phyloP scores from a whole-genome alignment of 2,329 filamentous ascomycete species.

The Hypoxylon sp. region DNA sequence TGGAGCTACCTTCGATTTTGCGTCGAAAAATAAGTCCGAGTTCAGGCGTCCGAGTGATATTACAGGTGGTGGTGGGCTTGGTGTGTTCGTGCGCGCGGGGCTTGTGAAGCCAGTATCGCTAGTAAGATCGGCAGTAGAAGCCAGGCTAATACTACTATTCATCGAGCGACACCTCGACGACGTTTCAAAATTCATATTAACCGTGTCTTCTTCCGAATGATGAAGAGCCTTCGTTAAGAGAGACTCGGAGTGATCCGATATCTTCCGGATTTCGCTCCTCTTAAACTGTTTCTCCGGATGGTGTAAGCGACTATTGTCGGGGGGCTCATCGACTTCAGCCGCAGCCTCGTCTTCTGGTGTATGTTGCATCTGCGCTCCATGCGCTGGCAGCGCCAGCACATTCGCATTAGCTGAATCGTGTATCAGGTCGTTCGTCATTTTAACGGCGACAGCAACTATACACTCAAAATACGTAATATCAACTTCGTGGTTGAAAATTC shows the following conservation, averaged over 20 bases:
- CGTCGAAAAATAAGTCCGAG: conserved; percentile 49
- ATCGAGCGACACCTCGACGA: conserved; percentile 72
- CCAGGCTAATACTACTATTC: conserved; percentile 83
- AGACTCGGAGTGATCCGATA: conserved; percentile 77
- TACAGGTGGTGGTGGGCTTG: conserved; percentile 85
- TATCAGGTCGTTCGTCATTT: conserved; percentile 57
- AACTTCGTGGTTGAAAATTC: conserved; percentile 23
- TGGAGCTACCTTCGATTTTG: conserved; percentile 51
- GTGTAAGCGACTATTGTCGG: conserved; percentile 68
- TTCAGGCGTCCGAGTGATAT: conserved; percentile 63
- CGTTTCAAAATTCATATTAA: conserved; percentile 57
- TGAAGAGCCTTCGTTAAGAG: conserved; percentile 88
- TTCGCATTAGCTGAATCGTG: conserved; percentile 59
- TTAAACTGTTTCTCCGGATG: conserved; percentile 59
- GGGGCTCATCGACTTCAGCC: conserved; percentile 89
- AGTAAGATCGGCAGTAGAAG: conserved; percentile 92
- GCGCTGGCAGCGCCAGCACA: conserved; percentile 63
- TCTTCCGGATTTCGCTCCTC: conserved; percentile 63
- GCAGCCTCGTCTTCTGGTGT: conserved; percentile 72
- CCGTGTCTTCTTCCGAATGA: conserved; percentile 70
- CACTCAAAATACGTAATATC: conserved; percentile 17
- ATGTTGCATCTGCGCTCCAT: conserved; percentile 60
- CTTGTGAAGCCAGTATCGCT: conserved; percentile 94
- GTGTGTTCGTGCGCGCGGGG: conserved; percentile 87
- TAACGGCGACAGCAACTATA: conserved; percentile 29